A percentile compares a stretch with the other conserved stretches of the same genome.
Evolutionary conservation across 1,139 yeast genomes (phyloP).

Genomic region (Candida frijolesensis): DNA sequence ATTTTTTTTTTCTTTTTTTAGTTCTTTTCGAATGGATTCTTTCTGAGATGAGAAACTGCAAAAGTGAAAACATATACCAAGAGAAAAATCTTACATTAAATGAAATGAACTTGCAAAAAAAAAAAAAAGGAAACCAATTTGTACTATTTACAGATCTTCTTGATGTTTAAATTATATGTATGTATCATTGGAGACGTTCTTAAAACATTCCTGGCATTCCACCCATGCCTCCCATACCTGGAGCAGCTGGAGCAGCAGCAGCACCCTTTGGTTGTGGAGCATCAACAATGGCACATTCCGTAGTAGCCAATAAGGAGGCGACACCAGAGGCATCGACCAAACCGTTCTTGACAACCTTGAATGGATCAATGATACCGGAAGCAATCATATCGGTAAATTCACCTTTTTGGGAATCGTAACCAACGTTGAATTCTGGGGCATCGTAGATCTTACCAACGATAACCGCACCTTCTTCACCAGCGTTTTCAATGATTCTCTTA

Average conservation of each 20-base stretch:
- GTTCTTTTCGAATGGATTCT: too few relatives aligned
- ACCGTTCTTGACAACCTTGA: constrained; percentile 98
- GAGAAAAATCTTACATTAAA: neutral
- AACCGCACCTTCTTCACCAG: constrained; percentile 98
- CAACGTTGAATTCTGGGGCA: constrained; percentile 84
- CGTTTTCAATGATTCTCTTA: constrained; percentile 94
- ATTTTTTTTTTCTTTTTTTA: too few relatives aligned
- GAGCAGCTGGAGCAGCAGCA: constrained; percentile 61
- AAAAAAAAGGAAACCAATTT: neutral
- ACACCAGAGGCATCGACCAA: constrained; percentile 97
- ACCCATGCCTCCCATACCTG: constrained; percentile 54
- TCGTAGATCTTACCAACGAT: constrained; percentile 94
- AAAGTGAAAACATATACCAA: too few relatives aligned
- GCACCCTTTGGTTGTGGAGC: constrained; percentile 89
- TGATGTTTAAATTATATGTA: neutral
- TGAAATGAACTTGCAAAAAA: neutral
- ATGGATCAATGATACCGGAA: constrained; percentile 98
- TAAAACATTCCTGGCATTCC: constrained; percentile 23
- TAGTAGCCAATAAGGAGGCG: constrained; percentile 95
- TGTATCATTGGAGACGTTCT: too few relatives aligned
- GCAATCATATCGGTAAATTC: constrained; percentile 96
- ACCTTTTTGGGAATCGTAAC: constrained; percentile 93
- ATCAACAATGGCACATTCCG: constrained; percentile 98
- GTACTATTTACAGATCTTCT: constrained; percentile 6
- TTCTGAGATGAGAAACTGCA: too few relatives aligned